Base-by-base conservation (phyloP, 345 rosid genomes). In the Pistacia vera region DNA sequence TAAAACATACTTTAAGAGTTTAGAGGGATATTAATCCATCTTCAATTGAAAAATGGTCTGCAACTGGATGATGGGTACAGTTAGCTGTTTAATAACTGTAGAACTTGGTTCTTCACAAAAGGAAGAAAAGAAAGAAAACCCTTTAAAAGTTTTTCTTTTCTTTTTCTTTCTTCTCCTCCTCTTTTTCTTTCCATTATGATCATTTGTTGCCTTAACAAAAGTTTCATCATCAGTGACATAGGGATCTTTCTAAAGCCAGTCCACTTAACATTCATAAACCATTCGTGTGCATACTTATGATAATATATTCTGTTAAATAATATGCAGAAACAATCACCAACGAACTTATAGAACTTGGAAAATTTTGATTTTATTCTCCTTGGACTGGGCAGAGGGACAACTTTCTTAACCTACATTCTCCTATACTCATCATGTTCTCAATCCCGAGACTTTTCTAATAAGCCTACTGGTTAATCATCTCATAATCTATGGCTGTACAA, bases 221-320 rank as follows among this genome's bases (percentile, higher is more conserved):
- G 84, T 80, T 38, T 80, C 66, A 71, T 81, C 72, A 77, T 67
- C 72, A 63, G 52, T 75, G n/a, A 61, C 71, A 63, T 64, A 25
- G 73, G 41, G 62, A 72, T 30, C 68, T 75, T 72, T 63, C 25
- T 70, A 72, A 48, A 59, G 64, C 28, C 30, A 55, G 81, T 80
- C 84, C 83, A 64, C 61, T 71, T 35, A 74, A 54, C 66, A 81
- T 81, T 79, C 83, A 82, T 84, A 62, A 41, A 70, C 56, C 83
- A 79, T 79, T 78, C 86, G 85, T 80, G 86, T 78, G 73, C 73
- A 67, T 63, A 13, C 30, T 69, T 73, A 7, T 16, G 20, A 49
- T 74, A 61, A 60, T 46, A 14, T 81, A 59, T 22, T 57, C 60
- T 57, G 66, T 44, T 55, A 48, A 60, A 76, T 67, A 17, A 52